phyloP scores from a whole-genome alignment of 1,139 yeast species.

The Suhomyces taliae region DNA sequence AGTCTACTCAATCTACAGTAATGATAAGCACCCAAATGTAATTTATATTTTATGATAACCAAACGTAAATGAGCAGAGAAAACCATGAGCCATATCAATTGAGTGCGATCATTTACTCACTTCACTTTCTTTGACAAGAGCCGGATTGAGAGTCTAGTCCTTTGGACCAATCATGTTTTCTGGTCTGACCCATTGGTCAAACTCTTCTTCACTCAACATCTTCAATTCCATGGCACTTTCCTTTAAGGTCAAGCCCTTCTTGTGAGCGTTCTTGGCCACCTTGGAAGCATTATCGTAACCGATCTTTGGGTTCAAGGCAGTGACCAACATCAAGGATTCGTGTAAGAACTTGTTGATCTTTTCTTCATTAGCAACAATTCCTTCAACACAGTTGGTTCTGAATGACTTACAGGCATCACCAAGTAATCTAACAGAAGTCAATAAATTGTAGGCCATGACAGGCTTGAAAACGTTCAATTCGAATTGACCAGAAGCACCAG shows the following conservation, averaged over 20 bases:
- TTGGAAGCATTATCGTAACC: conserved; percentile 97
- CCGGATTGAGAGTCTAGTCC: neutral
- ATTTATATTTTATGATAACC: no score
- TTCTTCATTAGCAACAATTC: conserved; percentile 84
- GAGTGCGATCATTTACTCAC: no score
- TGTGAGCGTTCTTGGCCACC: conserved; percentile 98
- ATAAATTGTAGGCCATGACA: conserved; percentile 85
- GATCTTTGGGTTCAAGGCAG: conserved; percentile 97
- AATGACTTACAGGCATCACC: conserved; percentile 90
- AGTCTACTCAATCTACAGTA: no score
- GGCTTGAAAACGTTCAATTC: conserved; percentile 98
- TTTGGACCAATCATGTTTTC: conserved; percentile 97
- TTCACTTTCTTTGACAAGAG: no score
- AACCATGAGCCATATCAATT: no score
- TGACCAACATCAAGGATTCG: conserved; percentile 96
- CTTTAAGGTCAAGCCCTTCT: conserved; percentile 94
- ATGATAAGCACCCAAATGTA: no score
- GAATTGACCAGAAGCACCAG: conserved; percentile 98
- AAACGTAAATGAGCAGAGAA: no score
- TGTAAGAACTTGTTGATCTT: conserved; percentile 84
- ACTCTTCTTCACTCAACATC: conserved; percentile 77
- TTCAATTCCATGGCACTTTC: conserved; percentile 91
- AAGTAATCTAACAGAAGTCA: conserved; percentile 80
- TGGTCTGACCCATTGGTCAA: conserved; percentile 96
- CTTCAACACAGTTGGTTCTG: conserved; percentile 93